Evolutionary conservation across 2,329 filamentous ascomycete species (phyloP).

Genomic region (Trichoderma arundinaceum): DNA sequence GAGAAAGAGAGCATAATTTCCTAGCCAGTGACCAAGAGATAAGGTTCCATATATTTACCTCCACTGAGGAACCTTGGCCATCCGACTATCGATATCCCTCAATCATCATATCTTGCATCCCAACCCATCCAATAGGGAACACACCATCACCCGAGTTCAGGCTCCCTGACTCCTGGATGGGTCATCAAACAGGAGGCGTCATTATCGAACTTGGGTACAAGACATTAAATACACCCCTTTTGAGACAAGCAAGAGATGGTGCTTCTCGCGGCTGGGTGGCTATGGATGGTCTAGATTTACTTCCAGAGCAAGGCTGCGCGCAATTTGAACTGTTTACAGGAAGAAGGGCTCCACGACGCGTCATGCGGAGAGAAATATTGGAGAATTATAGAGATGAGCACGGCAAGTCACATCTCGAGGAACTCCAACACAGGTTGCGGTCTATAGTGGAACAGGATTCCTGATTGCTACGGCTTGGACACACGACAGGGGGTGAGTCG

Average conservation of each 20-base stretch:
- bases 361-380: conserved; percentile 27
- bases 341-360: conserved; percentile 20
- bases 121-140: conserved; percentile 24
- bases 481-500: not conserved
- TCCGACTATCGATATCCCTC: conserved; percentile 17
- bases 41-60: conserved; percentile 6
- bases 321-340: conserved; percentile 26
- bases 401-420: conserved; percentile 21
- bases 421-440: conserved; percentile 23
- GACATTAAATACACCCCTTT: conserved; percentile 22
- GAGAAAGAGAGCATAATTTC: not conserved
- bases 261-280: conserved; percentile 24
- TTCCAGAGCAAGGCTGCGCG: conserved; percentile 24
- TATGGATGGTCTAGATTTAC: conserved; percentile 20
- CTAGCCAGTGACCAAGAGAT: conserved; percentile 10
- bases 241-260: conserved; percentile 19
- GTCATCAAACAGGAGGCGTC: conserved; percentile 19
- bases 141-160: conserved; percentile 21
- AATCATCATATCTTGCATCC: conserved; percentile 20
- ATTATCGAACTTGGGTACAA: conserved; percentile 24
- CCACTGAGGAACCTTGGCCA: conserved; percentile 14
- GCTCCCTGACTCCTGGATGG: conserved; percentile 17
- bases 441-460: conserved; percentile 26
- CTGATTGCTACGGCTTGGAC: not conserved
- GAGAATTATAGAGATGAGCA: conserved; percentile 26